Evolutionary conservation across 2,329 filamentous ascomycete species (phyloP).

Genomic region (Colletotrichum higginsianum): DNA sequence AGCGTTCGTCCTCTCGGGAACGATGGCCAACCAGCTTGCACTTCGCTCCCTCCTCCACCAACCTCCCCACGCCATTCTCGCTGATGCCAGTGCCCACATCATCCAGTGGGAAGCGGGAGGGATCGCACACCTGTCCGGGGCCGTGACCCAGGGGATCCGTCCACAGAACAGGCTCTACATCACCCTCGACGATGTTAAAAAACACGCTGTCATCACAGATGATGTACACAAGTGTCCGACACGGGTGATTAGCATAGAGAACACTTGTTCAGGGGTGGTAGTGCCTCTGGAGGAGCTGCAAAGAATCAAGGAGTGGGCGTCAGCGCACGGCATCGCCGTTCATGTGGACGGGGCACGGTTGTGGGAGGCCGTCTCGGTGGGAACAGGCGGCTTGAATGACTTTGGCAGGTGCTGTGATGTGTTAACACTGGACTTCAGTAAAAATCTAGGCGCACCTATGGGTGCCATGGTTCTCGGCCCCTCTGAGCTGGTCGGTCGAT

Average conservation of each 20-base stretch:
- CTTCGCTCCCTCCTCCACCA: constrained; percentile 78
- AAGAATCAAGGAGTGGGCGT: constrained; percentile 76
- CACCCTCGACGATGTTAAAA: constrained; percentile 59
- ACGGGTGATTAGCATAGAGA: constrained; percentile 59
- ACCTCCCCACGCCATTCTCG: constrained; percentile 80
- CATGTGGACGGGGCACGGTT: constrained; percentile 68
- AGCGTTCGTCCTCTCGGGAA: constrained; percentile 82
- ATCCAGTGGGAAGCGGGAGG: constrained; percentile 70
- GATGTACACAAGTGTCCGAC: constrained; percentile 60
- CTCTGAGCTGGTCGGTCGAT: constrained; percentile 72
- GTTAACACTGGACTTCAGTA: constrained; percentile 72
- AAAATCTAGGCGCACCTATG: constrained; percentile 67
- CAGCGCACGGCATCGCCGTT: constrained; percentile 59
- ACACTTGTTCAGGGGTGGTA: constrained; percentile 69
- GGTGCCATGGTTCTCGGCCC: constrained; percentile 63
- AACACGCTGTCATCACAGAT: constrained; percentile 55
- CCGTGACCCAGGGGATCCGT: constrained; percentile 66
- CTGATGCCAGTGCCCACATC: constrained; percentile 79
- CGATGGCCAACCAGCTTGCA: constrained; percentile 86
- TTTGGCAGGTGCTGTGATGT: constrained; percentile 65
- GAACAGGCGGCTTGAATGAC: constrained; percentile 58
- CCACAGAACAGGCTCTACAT: constrained; percentile 57
- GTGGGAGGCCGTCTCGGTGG: constrained; percentile 65
- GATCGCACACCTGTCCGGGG: constrained; percentile 75
- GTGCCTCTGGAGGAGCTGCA: constrained; percentile 77